Percentiles rank a stretch among this genome's conserved stretches.
Evolutionary conservation across 148 eudicot species (phyloP).

Genomic region (Talinum fruticosum): DNA sequence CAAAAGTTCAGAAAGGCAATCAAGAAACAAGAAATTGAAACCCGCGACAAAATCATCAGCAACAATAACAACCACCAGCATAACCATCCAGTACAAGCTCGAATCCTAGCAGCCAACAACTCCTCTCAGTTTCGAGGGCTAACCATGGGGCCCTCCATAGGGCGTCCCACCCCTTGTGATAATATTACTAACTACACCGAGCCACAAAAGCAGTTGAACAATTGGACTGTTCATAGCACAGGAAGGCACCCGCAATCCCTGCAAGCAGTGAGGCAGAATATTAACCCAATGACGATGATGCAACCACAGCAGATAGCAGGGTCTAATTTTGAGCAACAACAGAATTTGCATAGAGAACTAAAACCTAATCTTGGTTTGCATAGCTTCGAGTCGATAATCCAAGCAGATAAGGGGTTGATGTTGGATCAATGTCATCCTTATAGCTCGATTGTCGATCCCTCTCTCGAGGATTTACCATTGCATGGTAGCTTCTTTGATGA

Average conservation of each 20-base stretch:
- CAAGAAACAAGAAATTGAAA: background rate
- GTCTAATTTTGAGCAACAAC: background rate
- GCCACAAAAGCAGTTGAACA: background rate
- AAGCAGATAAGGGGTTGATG: background rate
- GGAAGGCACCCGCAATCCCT: background rate
- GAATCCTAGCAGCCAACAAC: background rate
- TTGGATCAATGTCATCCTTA: background rate
- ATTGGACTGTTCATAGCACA: background rate
- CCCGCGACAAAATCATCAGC: background rate
- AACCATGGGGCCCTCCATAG: background rate
- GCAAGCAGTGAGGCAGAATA: background rate
- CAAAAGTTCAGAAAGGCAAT: slow-evolving; percentile 24
- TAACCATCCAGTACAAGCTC: background rate
- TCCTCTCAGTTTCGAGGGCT: background rate
- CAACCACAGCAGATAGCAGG: background rate
- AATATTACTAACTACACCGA: background rate
- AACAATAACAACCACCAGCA: background rate
- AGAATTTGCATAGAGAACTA: background rate
- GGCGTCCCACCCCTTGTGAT: background rate
- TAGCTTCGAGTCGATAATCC: background rate
- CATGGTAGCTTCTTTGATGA: background rate
- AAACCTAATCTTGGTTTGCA: background rate
- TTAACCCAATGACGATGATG: background rate
- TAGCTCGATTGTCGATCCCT: background rate
- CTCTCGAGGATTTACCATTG: background rate